A percentile compares a stretch with the other conserved stretches of the same genome.
These are phyloP conservation scores for Neofusicoccum ribis DNA, from an alignment of 2,329 filamentous ascomycete genomes.

Conservation along the genomic window DNA sequence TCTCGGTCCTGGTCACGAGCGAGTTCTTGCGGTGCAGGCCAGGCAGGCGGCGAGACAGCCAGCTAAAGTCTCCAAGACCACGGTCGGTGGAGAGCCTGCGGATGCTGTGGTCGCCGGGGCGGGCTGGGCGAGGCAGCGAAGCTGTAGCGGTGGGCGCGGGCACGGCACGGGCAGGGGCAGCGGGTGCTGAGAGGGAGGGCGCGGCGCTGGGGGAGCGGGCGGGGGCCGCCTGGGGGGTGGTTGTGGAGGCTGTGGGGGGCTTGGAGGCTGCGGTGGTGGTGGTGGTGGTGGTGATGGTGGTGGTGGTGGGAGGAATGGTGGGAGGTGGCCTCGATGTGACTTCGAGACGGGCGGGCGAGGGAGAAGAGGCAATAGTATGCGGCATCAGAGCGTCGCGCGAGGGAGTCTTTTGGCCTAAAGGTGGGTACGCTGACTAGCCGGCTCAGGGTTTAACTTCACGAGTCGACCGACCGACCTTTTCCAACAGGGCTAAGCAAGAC, in stretches of 20 bases:
- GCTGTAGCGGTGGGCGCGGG: constrained; percentile 19
- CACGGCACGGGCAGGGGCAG: constrained; percentile 16
- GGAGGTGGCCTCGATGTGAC: neutral
- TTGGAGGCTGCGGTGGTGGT: constrained; percentile 21
- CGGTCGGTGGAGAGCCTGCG: constrained; percentile 15
- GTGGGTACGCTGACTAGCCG: constrained; percentile 20
- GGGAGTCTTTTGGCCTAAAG: constrained; percentile 20
- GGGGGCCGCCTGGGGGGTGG: neutral
- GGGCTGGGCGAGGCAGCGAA: constrained; percentile 11
- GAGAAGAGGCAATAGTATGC: constrained; percentile 19
- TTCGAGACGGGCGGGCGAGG: constrained; percentile 16
- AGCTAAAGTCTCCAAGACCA: constrained; percentile 10
- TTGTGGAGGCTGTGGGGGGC: neutral
- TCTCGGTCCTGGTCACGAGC: constrained; percentile 7
- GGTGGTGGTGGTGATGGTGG: constrained; percentile 21
- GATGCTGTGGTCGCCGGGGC: neutral
- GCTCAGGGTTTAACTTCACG: constrained; percentile 21
- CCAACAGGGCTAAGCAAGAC: constrained; percentile 18
- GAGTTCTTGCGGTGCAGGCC: constrained; percentile 9
- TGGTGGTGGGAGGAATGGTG: constrained; percentile 18
- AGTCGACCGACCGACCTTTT: constrained; percentile 18
- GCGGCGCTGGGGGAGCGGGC: neutral
- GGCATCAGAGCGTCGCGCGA: constrained; percentile 18
- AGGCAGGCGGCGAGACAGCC: constrained; percentile 16
- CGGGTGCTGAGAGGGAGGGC: constrained; percentile 20